These are phyloP conservation scores for Apiospora sp. DNA, from an alignment of 2,329 filamentous ascomycete species.

Conservation along the genomic window DNA sequence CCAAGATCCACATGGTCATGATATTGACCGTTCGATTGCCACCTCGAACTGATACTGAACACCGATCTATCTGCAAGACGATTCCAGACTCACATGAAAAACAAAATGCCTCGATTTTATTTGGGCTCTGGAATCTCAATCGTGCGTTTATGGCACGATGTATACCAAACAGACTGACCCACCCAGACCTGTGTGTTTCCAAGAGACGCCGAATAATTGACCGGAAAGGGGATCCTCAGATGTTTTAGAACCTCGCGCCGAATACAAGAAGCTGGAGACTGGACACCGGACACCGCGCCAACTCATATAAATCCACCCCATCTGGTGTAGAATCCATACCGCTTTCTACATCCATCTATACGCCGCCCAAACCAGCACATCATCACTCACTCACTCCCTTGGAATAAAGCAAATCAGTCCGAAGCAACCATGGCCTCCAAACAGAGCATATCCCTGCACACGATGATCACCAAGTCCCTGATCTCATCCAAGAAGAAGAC, in stretches of 20 bases:
- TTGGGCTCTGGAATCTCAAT: background rate
- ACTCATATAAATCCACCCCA: background rate
- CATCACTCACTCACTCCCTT: background rate
- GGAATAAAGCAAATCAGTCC: background rate
- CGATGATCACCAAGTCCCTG: slow-evolving; percentile 15
- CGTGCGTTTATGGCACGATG: slow-evolving; percentile 16
- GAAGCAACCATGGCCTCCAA: slow-evolving; percentile 5
- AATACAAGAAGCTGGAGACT: slow-evolving; percentile 8
- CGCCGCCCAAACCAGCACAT: background rate
- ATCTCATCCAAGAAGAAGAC: slow-evolving; percentile 6
- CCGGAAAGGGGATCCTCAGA: slow-evolving; percentile 17
- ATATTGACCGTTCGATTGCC: background rate
- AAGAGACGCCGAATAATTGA: slow-evolving; percentile 16
- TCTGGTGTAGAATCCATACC: background rate
- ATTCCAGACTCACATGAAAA: background rate
- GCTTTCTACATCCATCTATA: background rate
- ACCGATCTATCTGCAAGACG: background rate
- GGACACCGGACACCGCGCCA: background rate
- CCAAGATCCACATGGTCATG: background rate
- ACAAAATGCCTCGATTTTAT: background rate
- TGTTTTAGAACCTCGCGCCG: background rate
- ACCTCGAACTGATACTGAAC: background rate
- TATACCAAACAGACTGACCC: background rate
- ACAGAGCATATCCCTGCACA: background rate
- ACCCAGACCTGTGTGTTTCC: background rate